Evolutionary conservation across 2,329 filamentous ascomycete genomes (phyloP), one percentile per base, ranked within the genome.

Genomic region (Mariannaea elegans): DNA sequence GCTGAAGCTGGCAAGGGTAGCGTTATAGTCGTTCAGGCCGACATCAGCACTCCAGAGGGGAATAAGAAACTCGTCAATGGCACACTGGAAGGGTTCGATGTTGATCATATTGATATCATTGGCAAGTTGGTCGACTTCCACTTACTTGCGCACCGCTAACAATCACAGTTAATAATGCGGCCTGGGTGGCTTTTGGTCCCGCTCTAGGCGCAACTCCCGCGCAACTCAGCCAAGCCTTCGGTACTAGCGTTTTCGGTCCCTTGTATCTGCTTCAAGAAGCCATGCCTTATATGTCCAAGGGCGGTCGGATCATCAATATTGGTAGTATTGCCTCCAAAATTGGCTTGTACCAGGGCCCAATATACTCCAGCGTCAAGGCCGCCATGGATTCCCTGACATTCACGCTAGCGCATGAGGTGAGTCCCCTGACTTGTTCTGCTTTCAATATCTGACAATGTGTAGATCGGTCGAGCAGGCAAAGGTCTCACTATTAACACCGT

Each of bases 401-500:
- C 9, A 61, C 59, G 58, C 38, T 64, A 18, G 63, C 59, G 1
- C 63, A 59, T 16, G 52, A 54, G 13, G n/a, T n/a, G n/a, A n/a
- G n/a, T n/a, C n/a, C n/a, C n/a, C n/a, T n/a, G n/a, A n/a, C n/a
- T n/a, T n/a, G n/a, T n/a, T n/a, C n/a, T n/a, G n/a, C n/a, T n/a
- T n/a, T n/a, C n/a, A n/a, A n/a, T n/a, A n/a, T n/a, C n/a, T n/a
- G n/a, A n/a, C n/a, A n/a, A n/a, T n/a, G n/a, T n/a, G n/a, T n/a
- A n/a, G n/a, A n/a, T n/a, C n/a, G n/a, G n/a, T n/a, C n/a, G n/a
- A n/a, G n/a, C n/a, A n/a, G n/a, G n/a, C n/a, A 62, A 57, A 29
- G 29, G 51, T 23, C 57, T 65, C 53, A 80, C 77, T 0, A 71
- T 80, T 41, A 80, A 80, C 56, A 76, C 75, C 6, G 63, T 79